Conservation (phyloP, 164 flowering plant genomes). For the Vitis rotundifolia region DNA sequence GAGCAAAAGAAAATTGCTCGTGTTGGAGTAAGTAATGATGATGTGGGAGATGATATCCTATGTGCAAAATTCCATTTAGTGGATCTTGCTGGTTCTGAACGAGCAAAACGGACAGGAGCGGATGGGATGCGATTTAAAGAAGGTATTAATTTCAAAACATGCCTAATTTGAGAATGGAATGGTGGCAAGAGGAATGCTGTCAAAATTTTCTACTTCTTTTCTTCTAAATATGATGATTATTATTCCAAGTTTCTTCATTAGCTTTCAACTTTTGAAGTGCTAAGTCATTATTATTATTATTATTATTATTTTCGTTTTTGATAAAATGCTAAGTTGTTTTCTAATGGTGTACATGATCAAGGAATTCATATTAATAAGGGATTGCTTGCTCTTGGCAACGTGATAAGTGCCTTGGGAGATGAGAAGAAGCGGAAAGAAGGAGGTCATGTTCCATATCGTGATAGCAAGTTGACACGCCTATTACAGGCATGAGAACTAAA, state of each 20-base stretch:
- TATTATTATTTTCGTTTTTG: background rate
- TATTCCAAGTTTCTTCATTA: background rate
- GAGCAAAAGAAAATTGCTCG: constrained; percentile 69
- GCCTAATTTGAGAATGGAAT: too few species aligned
- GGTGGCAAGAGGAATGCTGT: too few species aligned
- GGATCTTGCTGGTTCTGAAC: constrained; percentile 97
- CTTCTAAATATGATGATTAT: too few species aligned
- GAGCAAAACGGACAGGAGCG: constrained; percentile 95
- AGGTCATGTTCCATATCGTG: constrained; percentile 96
- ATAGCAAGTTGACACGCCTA: constrained; percentile 95
- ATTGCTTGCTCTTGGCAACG: constrained; percentile 93
- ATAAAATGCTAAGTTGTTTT: background rate
- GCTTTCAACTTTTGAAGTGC: background rate
- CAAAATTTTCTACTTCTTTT: too few species aligned
- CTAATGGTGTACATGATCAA: constrained; percentile 13
- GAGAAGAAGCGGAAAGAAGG: constrained; percentile 97
- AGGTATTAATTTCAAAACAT: constrained; percentile 43
- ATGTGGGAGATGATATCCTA: constrained; percentile 67
- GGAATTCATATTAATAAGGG: constrained; percentile 97
- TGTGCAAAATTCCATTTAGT: constrained; percentile 94
- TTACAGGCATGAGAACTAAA: constrained; percentile 58
- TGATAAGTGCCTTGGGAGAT: constrained; percentile 99
- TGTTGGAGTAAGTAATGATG: constrained; percentile 40
- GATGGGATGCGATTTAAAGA: constrained; percentile 94
- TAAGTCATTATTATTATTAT: background rate